Percentiles rank a stretch among this genome's conserved stretches.
These are phyloP conservation scores for Tylopilus sp. DNA, from an alignment of 768 basidiomycete species.

Conservation along the genomic window DNA sequence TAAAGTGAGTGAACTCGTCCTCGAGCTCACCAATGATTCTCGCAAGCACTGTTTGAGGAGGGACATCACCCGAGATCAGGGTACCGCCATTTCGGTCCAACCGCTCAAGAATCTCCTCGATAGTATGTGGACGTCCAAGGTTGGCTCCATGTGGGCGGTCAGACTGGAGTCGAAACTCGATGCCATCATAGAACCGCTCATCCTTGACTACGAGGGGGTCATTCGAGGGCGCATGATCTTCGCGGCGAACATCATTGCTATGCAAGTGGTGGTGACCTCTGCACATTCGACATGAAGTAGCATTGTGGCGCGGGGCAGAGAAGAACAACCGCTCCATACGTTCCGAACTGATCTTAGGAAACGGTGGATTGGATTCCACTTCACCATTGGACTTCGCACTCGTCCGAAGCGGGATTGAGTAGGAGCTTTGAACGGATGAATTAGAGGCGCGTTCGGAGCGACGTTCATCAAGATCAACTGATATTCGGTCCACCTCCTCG, in stretches of 20 bases:
- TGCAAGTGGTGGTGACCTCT: slow-evolving; percentile 44
- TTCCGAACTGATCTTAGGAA: slow-evolving; percentile 80
- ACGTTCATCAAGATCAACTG: slow-evolving; percentile 63
- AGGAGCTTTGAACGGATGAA: slow-evolving; percentile 22
- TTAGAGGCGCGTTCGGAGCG: slow-evolving; percentile 46
- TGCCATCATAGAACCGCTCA: slow-evolving; percentile 14
- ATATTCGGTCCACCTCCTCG: slow-evolving; percentile 60
- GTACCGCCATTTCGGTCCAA: slow-evolving; percentile 25
- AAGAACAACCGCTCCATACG: slow-evolving; percentile 80
- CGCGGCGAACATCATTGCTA: slow-evolving; percentile 45
- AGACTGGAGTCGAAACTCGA: not conserved
- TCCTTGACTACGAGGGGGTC: slow-evolving; percentile 10
- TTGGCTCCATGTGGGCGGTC: slow-evolving; percentile 2
- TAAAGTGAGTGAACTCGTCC: slow-evolving; percentile 93
- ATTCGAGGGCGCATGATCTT: slow-evolving; percentile 1
- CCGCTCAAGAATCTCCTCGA: slow-evolving; percentile 26
- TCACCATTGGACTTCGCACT: slow-evolving; percentile 24
- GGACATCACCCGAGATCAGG: slow-evolving; percentile 39
- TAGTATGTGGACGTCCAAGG: slow-evolving; percentile 6
- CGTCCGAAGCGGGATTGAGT: slow-evolving; percentile 1
- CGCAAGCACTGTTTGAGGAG: slow-evolving; percentile 84
- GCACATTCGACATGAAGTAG: slow-evolving; percentile 62
- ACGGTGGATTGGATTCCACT: slow-evolving; percentile 42
- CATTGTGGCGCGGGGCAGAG: slow-evolving; percentile 72
- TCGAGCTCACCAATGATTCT: slow-evolving; percentile 86